These are phyloP conservation scores for Tricholoma matsutake DNA, from an alignment of 768 basidiomycete genomes.

Conservation along the genomic window DNA sequence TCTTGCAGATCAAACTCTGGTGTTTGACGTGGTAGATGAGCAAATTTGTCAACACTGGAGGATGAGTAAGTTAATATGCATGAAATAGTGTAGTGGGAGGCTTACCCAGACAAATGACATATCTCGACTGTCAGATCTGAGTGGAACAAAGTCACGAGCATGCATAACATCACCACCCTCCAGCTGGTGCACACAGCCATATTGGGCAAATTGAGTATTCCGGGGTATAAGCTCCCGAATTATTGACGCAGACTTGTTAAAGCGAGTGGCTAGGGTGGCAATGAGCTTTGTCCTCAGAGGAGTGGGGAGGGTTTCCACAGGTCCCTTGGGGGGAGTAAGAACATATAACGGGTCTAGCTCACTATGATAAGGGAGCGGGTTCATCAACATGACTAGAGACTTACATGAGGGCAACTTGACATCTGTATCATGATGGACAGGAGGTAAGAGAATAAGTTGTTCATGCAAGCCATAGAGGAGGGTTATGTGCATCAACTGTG, in stretches of 20 bases:
- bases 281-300: not conserved
- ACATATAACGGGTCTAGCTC: not conserved
- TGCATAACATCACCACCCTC: conserved; percentile 30
- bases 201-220: conserved; percentile 15
- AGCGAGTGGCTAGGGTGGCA: not conserved
- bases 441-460: conserved; percentile 17
- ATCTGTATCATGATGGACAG: not conserved
- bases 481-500: conserved; percentile 32
- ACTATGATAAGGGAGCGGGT: not conserved
- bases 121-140: conserved; percentile 23
- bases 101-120: conserved; percentile 32
- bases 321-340: not conserved
- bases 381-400: not conserved
- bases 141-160: conserved; percentile 7
- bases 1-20: conserved; percentile 13
- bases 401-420: conserved; percentile 11
- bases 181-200: conserved; percentile 22
- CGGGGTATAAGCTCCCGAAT: not conserved
- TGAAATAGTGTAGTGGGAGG: not conserved
- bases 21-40: conserved; percentile 3
- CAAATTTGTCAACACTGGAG: conserved; percentile 32
- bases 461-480: conserved; percentile 21
- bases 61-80: not conserved
- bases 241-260: not conserved
- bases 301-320: not conserved